These are phyloP conservation scores for Pichia sp. DNA, from an alignment of 1,139 yeast species.

Conservation along the genomic window DNA sequence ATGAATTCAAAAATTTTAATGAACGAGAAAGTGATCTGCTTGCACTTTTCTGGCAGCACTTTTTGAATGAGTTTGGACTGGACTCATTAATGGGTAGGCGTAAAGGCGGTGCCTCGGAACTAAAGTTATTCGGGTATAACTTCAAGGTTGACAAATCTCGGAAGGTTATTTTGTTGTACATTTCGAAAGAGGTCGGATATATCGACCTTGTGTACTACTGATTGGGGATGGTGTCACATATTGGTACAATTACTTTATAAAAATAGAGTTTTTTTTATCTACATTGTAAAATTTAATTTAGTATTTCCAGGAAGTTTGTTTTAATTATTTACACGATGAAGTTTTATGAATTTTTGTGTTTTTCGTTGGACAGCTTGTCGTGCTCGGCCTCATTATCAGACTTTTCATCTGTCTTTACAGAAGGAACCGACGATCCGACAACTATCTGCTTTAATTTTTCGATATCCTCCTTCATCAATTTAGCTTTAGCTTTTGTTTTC, in stretches of 20 bases:
- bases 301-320: not conserved
- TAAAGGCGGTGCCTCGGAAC: conserved; percentile 4
- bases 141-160: conserved; percentile 20
- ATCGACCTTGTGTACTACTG: conserved; percentile 23
- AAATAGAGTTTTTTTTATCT: not conserved
- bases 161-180: conserved; percentile 23
- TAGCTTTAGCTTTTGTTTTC: conserved; percentile 33
- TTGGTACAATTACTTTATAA: not conserved
- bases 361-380: not conserved
- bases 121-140: conserved; percentile 28
- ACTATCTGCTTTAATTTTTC: conserved; percentile 25
- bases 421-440: conserved; percentile 30
- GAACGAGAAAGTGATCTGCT: conserved; percentile 20
- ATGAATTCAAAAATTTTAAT: conserved; percentile 22
- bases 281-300: not conserved
- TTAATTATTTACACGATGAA: not conserved
- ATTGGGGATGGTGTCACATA: not conserved
- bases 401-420: conserved; percentile 6
- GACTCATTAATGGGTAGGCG: conserved; percentile 14
- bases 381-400: not conserved
- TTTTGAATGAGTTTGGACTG: conserved; percentile 18
- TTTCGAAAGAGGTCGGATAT: conserved; percentile 23
- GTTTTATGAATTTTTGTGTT: not conserved
- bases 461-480: conserved; percentile 32
- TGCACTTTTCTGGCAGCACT: conserved; percentile 25